These are phyloP conservation scores for Kwoniella bestiolae DNA, from an alignment of 768 basidiomycete species.

Conservation along the genomic window DNA sequence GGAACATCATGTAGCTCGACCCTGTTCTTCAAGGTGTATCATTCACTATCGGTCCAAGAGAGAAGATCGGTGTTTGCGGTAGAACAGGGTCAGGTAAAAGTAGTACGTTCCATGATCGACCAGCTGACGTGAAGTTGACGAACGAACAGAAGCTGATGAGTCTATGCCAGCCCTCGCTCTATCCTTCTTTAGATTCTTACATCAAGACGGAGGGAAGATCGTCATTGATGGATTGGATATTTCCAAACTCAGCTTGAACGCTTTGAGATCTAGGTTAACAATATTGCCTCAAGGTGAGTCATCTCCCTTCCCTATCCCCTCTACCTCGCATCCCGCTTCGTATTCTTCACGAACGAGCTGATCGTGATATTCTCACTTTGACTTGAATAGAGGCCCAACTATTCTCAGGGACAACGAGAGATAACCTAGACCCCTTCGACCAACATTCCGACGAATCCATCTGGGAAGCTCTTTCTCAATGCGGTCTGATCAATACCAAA, in stretches of 20 bases:
- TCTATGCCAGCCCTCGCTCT: conserved; percentile 55
- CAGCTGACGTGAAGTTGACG: not conserved
- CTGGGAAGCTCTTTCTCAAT: conserved; percentile 48
- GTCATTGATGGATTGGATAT: conserved; percentile 60
- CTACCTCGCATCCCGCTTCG: no score
- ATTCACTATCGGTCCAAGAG: conserved; percentile 57
- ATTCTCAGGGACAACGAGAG: conserved; percentile 54
- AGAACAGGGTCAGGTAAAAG: conserved; percentile 49
- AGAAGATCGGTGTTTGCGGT: conserved; percentile 59
- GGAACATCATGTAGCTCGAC: conserved; percentile 44
- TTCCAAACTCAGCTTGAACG: conserved; percentile 50
- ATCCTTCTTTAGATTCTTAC: conserved; percentile 60
- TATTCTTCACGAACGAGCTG: no score
- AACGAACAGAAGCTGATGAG: not conserved
- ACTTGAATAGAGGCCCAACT: conserved; percentile 44
- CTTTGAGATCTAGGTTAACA: conserved; percentile 72
- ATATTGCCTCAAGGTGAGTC: conserved; percentile 58
- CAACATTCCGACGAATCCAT: conserved; percentile 51
- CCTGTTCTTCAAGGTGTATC: conserved; percentile 58
- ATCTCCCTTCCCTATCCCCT: not conserved
- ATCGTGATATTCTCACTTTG: not conserved
- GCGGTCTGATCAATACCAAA: conserved; percentile 42
- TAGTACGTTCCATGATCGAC: conserved; percentile 24
- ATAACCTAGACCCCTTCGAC: conserved; percentile 56
- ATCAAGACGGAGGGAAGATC: conserved; percentile 56